Base-by-base conservation (phyloP, 2,329 filamentous ascomycete species). In the Cryphonectria radicalis region DNA sequence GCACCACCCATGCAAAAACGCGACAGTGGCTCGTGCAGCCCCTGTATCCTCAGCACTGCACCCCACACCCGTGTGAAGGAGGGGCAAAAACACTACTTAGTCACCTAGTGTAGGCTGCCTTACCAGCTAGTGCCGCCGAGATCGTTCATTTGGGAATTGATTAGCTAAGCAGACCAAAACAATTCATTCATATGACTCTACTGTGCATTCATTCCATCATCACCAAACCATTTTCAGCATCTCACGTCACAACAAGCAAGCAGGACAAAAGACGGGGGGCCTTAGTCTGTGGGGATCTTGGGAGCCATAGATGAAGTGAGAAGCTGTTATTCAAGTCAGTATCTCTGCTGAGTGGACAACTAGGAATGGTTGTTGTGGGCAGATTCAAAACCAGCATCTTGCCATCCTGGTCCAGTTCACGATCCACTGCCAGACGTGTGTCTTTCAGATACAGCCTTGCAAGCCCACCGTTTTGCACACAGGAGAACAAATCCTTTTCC, bases 21-120 rank as follows among this genome's bases (percentile, higher is more conserved):
- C 71, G 66, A 67, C 66, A 64, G 68, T 62, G 64, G 63, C 70
- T 70, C 46, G 71, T 71, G 70, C 70, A 65, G 62, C 43, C 60
- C 68, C 68, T 65, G 65, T n/a, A 42, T 62, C 59, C 62, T 62
- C 19, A 35, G 37, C 57, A 65, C 71, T 64, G 40, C 63, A 69
- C 68, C 40, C 32, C 60, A 69, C 68, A 60, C 53, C 22, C 62
- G 42, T n/a, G n/a, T 28, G 10, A 19, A 19, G 37, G 59, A 35
- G 53, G 42, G 40, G 8, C 59, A 28, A 53, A 35, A 13, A 32
- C 32, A 32, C 32, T 10, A 28, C 28, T 28, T 28, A 3, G 32
- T 32, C 32, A 32, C 32, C 46, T 32, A 46, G 25, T 53, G 63
- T 4, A 42, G 40, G 63, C 35, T 40, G 19, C n/a, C 4, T 7